Base-by-base conservation (phyloP, 2,329 filamentous ascomycete species). In the Aureobasidium melanogenum region DNA sequence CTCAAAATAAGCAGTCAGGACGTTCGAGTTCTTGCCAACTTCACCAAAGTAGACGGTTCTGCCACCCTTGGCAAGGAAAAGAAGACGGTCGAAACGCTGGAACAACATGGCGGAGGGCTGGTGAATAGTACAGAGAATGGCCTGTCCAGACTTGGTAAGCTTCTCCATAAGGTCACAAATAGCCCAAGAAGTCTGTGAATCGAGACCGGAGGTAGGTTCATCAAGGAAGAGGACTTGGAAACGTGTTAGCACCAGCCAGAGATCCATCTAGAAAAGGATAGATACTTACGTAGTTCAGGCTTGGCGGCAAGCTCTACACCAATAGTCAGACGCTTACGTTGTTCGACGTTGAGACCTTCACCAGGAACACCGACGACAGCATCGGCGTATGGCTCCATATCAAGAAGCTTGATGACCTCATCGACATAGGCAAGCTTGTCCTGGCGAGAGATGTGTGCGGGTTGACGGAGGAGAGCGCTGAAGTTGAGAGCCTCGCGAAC, bases 51-150 rank as follows among this genome's bases (percentile, higher is more conserved):
- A 94, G 48, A 93, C 87, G 1, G 88, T 91, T 70, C 80, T 83
- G 61, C 89, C 89, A 61, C 89, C 89, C 69, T 83, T 86, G 36
- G 86, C 85, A 17, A 94, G 77, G 77, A 94, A 90, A 34, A 93
- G 80, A 8, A 94, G 82, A 62, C 88, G 84, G 69, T 94, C 89
- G 71, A 94, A 97, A 62, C 90, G 88, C 72, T 96, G 89, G 79
- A 97, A 96, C 58, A 97, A 81, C 82, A 96, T 91, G 36, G 92
- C 91, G 15, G 90, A 95, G n/a, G 93, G 93, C 74, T 97, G 93
- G 73, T 97, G 93, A 64, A 97, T 97, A 0, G 93, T 97, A 77
- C 91, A 96, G n/a, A 97, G 85, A 74, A 97, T 90, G 56, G 93
- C 92, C 72, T 95, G 91, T 17, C 93, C 92, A 64, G 86, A 88